Conservation (phyloP, 1,284 basidiomycete genomes). For the Papiliotrema fonsecae region DNA sequence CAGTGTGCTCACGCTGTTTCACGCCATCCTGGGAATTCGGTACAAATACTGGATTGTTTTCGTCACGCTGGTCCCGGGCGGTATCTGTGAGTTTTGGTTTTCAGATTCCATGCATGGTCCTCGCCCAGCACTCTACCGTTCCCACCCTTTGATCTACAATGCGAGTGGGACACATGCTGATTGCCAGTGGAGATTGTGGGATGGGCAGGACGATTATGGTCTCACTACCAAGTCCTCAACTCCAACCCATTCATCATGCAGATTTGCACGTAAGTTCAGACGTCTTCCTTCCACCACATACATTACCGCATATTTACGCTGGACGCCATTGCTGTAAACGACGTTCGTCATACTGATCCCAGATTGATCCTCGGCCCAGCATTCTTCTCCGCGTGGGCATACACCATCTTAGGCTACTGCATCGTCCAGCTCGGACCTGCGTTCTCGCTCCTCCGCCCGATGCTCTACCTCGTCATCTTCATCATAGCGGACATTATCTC, state of each 20-base stretch:
- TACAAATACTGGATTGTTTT: conserved; percentile 53
- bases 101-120: background rate
- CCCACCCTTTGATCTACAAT: no score
- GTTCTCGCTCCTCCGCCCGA: conserved; percentile 36
- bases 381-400: conserved; percentile 36
- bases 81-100: background rate
- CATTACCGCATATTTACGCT: no score
- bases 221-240: conserved; percentile 3
- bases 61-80: conserved; percentile 34
- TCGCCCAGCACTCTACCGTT: no score
- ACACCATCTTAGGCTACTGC: conserved; percentile 36
- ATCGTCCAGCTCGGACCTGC: conserved; percentile 33
- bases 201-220: conserved; percentile 11
- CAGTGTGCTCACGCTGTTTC: conserved; percentile 39
- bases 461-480: conserved; percentile 38
- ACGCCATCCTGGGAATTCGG: conserved; percentile 49
- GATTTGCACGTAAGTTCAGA: conserved; percentile 8
- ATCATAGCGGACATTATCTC: conserved; percentile 39
- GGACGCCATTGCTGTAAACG: no score
- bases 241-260: conserved; percentile 14
- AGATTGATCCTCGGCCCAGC: conserved; percentile 36
- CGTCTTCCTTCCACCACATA: no score
- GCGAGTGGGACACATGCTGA: no score
- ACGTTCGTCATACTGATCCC: background rate
- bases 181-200: conserved; percentile 9